A percentile compares a stretch with the other conserved stretches of the same genome.
These are phyloP conservation scores for Agrostemma githago DNA, from an alignment of 148 eudicot species.

Conservation along the genomic window DNA sequence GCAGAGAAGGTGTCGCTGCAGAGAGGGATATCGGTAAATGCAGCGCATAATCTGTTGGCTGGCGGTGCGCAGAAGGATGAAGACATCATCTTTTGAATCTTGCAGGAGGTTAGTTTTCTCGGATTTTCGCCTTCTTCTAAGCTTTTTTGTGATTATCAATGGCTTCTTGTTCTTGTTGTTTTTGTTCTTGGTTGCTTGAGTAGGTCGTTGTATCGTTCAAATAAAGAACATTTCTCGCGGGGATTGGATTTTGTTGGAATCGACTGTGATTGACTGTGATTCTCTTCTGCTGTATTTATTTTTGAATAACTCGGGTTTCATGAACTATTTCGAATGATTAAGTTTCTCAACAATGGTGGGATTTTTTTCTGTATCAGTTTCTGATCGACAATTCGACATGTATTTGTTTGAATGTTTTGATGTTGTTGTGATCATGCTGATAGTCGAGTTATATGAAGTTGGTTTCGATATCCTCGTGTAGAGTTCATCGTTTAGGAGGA, in stretches of 20 bases:
- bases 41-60: conserved; percentile 50
- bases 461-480: too few species aligned
- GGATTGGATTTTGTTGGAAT: neutral
- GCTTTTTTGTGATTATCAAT: neutral
- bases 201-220: neutral
- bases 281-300: neutral
- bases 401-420: too few species aligned
- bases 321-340: neutral
- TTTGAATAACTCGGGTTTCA: neutral
- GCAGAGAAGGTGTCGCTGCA: conserved; percentile 51
- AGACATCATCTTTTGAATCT: conserved; percentile 51
- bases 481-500: too few species aligned
- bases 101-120: conserved; percentile 1
- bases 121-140: neutral
- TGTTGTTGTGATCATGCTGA: too few species aligned
- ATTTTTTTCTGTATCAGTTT: too few species aligned
- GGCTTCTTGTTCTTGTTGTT: too few species aligned
- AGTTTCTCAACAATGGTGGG: too few species aligned
- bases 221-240: neutral
- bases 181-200: neutral
- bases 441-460: too few species aligned
- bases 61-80: conserved; percentile 42
- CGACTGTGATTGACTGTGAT: neutral
- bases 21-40: conserved; percentile 42
- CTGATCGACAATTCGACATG: too few species aligned